Conservation (phyloP, 2,329 filamentous ascomycete species). For the Aspergillus luchuensis region DNA sequence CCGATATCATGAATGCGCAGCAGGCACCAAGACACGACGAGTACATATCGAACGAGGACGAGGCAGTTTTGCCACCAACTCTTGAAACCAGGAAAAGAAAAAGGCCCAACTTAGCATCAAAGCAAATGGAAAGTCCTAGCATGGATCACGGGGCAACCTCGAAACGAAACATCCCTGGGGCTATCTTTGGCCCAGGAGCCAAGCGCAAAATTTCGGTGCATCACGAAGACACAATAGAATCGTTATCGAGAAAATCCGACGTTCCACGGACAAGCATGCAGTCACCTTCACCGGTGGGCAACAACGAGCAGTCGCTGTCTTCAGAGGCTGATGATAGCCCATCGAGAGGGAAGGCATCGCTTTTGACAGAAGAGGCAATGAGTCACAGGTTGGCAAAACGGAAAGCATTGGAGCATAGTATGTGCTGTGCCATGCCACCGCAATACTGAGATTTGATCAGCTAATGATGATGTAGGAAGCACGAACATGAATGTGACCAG, state of each 20-base stretch:
- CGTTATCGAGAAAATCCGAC: slow-evolving; percentile 27
- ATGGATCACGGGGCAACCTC: slow-evolving; percentile 2
- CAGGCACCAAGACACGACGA: slow-evolving; percentile 11
- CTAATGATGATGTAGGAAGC: slow-evolving; percentile 44
- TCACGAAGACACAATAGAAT: slow-evolving; percentile 47
- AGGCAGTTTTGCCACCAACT: slow-evolving; percentile 29
- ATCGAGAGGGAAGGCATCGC: slow-evolving; percentile 19
- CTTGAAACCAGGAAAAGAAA: slow-evolving; percentile 37
- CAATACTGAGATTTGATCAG: neutral
- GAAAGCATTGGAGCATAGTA: slow-evolving; percentile 48
- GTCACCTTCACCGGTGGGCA: slow-evolving; percentile 21
- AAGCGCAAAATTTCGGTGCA: slow-evolving; percentile 61
- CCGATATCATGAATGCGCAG: slow-evolving; percentile 6
- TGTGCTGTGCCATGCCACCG: slow-evolving; percentile 20
- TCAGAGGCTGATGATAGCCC: slow-evolving; percentile 17
- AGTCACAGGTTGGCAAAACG: slow-evolving; percentile 24
- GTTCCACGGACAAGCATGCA: slow-evolving; percentile 40
- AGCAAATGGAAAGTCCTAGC: neutral
- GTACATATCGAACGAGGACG: slow-evolving; percentile 13
- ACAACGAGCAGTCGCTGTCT: slow-evolving; percentile 11
- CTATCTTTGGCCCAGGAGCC: slow-evolving; percentile 49
- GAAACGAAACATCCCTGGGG: slow-evolving; percentile 1
- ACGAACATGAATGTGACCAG: slow-evolving; percentile 50
- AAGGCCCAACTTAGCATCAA: slow-evolving; percentile 12
- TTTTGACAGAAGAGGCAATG: slow-evolving; percentile 19